Conservation (phyloP, 345 rosid genomes). For the Turritis glabra region DNA sequence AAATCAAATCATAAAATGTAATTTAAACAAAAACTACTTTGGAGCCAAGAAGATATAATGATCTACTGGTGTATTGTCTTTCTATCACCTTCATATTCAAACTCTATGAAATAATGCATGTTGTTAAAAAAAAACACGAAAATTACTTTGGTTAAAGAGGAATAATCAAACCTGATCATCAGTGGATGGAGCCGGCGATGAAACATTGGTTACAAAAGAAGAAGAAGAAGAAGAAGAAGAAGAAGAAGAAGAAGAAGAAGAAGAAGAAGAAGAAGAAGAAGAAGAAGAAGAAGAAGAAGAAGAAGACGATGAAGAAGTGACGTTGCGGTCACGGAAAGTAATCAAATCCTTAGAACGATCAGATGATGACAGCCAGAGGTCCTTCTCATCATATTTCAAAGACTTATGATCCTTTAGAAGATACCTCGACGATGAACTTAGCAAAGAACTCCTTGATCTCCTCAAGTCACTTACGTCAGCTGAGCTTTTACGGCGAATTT, state of each 20-base stretch:
- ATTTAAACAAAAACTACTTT: neutral
- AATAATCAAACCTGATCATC: constrained; percentile 57
- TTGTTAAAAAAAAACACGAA: neutral
- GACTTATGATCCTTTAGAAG: constrained; percentile 59
- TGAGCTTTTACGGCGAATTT: constrained; percentile 63
- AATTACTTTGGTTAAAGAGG: constrained; percentile 6
- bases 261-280: constrained; percentile 35
- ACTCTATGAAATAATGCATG: neutral
- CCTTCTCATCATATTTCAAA: constrained; percentile 40
- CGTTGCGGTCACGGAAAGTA: constrained; percentile 36
- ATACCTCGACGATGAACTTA: constrained; percentile 56
- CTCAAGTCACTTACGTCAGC: constrained; percentile 50
- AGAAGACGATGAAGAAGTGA: constrained; percentile 37
- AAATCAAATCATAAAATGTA: neutral
- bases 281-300: constrained; percentile 26
- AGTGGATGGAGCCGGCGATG: constrained; percentile 47
- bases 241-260: constrained; percentile 22
- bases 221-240: constrained; percentile 28
- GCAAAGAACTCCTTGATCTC: constrained; percentile 28
- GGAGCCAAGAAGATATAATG: neutral
- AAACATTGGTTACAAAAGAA: constrained; percentile 40
- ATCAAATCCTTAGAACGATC: constrained; percentile 39
- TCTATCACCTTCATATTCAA: neutral
- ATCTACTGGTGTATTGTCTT: neutral
- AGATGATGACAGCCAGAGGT: constrained; percentile 46